A percentile compares a stretch with the other conserved stretches of the same genome.
These are phyloP conservation scores for Hypericum perforatum DNA, from an alignment of 345 rosid genomes.

Conservation along the genomic window DNA sequence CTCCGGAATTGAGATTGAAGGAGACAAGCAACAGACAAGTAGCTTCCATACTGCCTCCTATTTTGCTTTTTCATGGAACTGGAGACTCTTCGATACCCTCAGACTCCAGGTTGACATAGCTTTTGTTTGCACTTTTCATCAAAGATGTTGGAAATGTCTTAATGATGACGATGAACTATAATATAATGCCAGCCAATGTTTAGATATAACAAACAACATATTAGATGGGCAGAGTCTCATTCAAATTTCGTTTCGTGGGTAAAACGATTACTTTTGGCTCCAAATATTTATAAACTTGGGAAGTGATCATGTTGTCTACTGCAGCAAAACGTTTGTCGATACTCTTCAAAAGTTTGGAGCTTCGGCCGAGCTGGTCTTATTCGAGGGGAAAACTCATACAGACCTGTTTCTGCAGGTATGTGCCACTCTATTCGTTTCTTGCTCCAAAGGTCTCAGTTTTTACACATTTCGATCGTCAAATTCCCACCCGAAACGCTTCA, in stretches of 20 bases:
- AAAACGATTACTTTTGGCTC: too few species aligned
- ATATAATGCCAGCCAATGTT: too few species aligned
- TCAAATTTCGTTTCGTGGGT: too few species aligned
- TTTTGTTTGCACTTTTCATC: not conserved
- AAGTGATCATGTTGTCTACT: not conserved
- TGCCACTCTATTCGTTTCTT: not conserved
- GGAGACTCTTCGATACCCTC: constrained; percentile 22
- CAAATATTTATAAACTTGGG: too few species aligned
- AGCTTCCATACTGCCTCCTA: constrained; percentile 21
- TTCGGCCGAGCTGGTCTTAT: constrained; percentile 17
- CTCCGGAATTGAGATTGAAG: constrained; percentile 22
- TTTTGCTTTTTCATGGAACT: constrained; percentile 23
- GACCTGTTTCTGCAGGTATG: constrained; percentile 26
- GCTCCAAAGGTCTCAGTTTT: too few species aligned
- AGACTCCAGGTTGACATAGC: constrained; percentile 13
- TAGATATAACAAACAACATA: too few species aligned
- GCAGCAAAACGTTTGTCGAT: constrained; percentile 18
- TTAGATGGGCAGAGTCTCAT: too few species aligned
- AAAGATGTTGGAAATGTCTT: not conserved
- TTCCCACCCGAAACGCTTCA: too few species aligned
- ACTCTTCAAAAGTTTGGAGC: constrained; percentile 15
- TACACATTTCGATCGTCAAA: too few species aligned
- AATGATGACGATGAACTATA: too few species aligned
- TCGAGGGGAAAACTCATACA: constrained; percentile 25
- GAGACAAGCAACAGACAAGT: constrained; percentile 15